phyloP scores from a whole-genome alignment of 441 rosid genomes.

The Eutrema salsugineum region DNA sequence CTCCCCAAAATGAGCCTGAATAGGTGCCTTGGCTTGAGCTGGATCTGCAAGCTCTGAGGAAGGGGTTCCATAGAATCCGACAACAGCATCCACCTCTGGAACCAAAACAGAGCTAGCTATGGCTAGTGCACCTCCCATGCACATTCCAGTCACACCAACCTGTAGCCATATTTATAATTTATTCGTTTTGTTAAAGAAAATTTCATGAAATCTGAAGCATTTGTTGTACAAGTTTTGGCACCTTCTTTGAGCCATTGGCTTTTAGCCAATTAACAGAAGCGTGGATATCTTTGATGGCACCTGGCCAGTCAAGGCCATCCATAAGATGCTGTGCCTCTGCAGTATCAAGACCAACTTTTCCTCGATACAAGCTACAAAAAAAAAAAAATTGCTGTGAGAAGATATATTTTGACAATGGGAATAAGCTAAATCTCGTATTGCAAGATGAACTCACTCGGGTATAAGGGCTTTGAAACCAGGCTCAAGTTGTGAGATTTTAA shows the following conservation, averaged over 20 bases:
- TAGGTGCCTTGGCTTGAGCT: constrained; percentile 75
- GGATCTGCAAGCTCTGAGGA: constrained; percentile 83
- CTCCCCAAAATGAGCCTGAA: constrained; percentile 95
- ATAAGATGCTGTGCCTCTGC: constrained; percentile 96
- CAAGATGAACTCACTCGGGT: constrained; percentile 57
- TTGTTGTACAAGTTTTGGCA: neutral
- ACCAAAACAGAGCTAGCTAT: constrained; percentile 89
- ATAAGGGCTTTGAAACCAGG: constrained; percentile 91
- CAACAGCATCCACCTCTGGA: constrained; percentile 87
- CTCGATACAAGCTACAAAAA: constrained; percentile 68
- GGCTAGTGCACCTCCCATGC: constrained; percentile 96
- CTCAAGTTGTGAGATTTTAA: constrained; percentile 70
- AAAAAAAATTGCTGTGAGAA: neutral
- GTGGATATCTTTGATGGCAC: constrained; percentile 84
- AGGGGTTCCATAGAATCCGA: constrained; percentile 87
- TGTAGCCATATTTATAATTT: neutral
- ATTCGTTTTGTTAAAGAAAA: neutral
- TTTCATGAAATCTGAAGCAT: neutral
- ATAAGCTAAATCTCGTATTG: neutral
- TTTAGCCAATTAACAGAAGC: constrained; percentile 89
- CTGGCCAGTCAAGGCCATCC: constrained; percentile 95
- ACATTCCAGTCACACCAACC: constrained; percentile 95
- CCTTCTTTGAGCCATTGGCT: constrained; percentile 88
- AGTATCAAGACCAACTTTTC: constrained; percentile 86
- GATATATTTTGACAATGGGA: neutral